Evolutionary conservation across 2,329 filamentous ascomycete species (phyloP).

Genomic region (Ophiostoma pallidulum): DNA sequence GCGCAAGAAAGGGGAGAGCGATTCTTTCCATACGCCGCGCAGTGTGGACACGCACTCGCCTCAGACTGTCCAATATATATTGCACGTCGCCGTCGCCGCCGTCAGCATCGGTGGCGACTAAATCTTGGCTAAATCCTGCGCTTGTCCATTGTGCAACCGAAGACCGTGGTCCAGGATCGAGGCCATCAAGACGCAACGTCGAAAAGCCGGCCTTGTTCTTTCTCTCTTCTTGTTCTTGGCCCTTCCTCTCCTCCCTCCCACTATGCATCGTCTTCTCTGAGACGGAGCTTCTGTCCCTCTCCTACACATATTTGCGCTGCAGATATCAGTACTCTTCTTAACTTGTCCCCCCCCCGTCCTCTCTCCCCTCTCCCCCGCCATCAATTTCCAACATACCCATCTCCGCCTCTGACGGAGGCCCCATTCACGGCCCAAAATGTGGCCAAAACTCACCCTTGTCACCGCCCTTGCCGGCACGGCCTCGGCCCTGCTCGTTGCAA

Average conservation of each 20-base stretch:
- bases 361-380: too few species aligned
- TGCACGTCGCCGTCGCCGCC: not conserved
- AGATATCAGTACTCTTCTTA: too few species aligned
- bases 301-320: not conserved
- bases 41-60: not conserved
- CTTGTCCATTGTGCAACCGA: not conserved
- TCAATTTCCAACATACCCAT: not conserved
- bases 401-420: not conserved
- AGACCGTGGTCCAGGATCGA: conserved; percentile 1
- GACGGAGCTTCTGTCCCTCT: too few species aligned
- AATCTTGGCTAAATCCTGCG: not conserved
- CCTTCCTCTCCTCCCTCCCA: not conserved
- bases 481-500: conserved; percentile 32
- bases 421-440: conserved; percentile 9
- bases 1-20: not conserved
- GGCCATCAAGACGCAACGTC: not conserved
- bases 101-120: not conserved
- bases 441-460: conserved; percentile 15
- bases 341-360: too few species aligned
- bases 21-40: not conserved
- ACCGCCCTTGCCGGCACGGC: conserved; percentile 16
- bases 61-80: conserved; percentile 2
- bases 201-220: not conserved
- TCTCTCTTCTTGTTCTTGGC: not conserved
- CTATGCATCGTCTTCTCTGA: not conserved